These are phyloP conservation scores for Debaryomycetaceae sp. DNA, from an alignment of 1,139 yeast genomes.

Conservation along the genomic window DNA sequence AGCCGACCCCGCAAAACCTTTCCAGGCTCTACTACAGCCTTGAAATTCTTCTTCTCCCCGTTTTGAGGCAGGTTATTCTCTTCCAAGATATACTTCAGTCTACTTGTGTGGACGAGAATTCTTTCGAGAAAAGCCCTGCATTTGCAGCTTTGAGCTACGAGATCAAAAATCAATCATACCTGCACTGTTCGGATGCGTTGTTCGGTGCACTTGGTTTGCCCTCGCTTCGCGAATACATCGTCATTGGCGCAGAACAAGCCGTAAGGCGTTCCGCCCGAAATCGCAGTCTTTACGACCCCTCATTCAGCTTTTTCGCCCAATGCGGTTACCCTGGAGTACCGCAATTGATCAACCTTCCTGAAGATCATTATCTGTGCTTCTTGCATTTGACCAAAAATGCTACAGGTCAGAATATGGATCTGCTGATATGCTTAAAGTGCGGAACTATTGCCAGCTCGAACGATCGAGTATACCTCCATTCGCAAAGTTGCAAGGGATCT, in stretches of 20 bases:
- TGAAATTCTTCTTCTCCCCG: conserved; percentile 23
- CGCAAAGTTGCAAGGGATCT: conserved; percentile 13
- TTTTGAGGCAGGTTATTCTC: conserved; percentile 25
- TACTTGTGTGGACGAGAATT: conserved; percentile 14
- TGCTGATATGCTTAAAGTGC: conserved; percentile 24
- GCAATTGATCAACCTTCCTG: conserved; percentile 29
- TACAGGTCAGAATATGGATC: conserved; percentile 12
- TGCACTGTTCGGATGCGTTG: conserved; percentile 13
- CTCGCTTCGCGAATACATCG: conserved; percentile 9
- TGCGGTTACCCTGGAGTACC: conserved; percentile 32
- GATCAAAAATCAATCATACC: conserved; percentile 9
- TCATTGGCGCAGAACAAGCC: no score
- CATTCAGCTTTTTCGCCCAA: no score
- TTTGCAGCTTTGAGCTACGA: conserved; percentile 10
- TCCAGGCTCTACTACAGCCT: conserved; percentile 11
- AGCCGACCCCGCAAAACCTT: no score
- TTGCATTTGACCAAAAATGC: conserved; percentile 13
- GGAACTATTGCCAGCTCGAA: conserved; percentile 12
- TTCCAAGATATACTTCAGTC: conserved; percentile 25
- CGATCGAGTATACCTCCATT: conserved; percentile 12
- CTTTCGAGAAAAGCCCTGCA: conserved; percentile 9
- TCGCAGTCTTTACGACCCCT: no score
- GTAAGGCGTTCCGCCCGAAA: no score
- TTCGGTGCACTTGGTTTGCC: conserved; percentile 13
- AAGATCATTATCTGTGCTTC: conserved; percentile 21